phyloP scores from a whole-genome alignment of 768 basidiomycete genomes.

The Suillus spraguei region DNA sequence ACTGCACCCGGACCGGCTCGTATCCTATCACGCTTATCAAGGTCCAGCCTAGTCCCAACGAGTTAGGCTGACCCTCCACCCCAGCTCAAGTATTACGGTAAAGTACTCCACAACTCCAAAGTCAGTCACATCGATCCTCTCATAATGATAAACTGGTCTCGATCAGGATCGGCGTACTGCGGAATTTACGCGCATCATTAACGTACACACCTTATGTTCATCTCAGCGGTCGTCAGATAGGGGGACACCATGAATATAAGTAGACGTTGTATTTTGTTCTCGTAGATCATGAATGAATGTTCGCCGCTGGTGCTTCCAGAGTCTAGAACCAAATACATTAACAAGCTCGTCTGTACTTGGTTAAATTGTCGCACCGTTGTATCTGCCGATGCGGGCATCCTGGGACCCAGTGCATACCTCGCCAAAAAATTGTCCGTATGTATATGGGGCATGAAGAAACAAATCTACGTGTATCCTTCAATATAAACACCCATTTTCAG shows the following conservation, averaged over 20 bases:
- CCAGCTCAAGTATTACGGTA: background rate
- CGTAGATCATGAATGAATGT: conserved; percentile 1
- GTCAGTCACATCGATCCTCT: background rate
- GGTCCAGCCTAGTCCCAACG: background rate
- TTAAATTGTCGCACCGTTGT: background rate
- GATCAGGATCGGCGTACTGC: background rate
- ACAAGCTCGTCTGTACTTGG: background rate
- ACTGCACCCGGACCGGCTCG: background rate
- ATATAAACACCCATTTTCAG: background rate
- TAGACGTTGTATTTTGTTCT: background rate
- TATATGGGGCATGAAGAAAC: background rate
- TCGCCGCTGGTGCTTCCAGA: background rate
- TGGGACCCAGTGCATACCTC: background rate
- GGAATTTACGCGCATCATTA: background rate
- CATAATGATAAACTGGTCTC: background rate
- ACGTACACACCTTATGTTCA: background rate
- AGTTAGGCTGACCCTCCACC: background rate
- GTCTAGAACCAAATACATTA: background rate
- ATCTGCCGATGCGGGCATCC: background rate
- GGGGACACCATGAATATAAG: background rate
- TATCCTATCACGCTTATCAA: background rate
- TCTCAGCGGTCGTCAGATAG: conserved; percentile 2
- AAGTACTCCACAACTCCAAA: background rate
- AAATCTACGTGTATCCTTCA: background rate
- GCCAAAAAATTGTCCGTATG: background rate